Evolutionary conservation across 345 rosid species (phyloP).

Genomic region (Corchorus capsularis): DNA sequence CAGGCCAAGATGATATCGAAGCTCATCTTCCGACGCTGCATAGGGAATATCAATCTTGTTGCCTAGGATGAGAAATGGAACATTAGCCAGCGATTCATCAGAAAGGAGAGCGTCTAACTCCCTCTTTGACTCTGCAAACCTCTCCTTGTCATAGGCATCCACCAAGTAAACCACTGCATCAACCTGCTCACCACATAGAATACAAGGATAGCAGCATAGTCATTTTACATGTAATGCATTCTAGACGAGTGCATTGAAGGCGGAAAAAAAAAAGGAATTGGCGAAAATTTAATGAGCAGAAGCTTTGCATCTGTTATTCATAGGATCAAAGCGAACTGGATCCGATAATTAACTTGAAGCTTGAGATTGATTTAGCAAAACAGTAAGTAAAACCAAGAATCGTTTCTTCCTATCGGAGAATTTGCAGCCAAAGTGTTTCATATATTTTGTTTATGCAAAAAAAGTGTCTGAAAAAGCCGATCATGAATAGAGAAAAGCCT

Average conservation of each 20-base stretch:
- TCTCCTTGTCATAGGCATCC: conserved; percentile 75
- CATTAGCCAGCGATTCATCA: conserved; percentile 59
- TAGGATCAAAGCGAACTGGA: neutral
- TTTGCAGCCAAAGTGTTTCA: neutral
- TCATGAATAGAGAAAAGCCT: neutral
- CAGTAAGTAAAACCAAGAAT: neutral
- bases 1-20: conserved; percentile 60
- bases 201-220: neutral
- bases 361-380: neutral
- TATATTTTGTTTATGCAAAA: neutral
- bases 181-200: conserved; percentile 43
- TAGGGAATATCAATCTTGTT: conserved; percentile 82
- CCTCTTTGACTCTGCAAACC: conserved; percentile 67
- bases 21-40: conserved; percentile 77
- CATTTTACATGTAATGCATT: neutral
- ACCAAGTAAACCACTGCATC: conserved; percentile 80
- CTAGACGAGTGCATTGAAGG: neutral
- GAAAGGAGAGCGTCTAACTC: conserved; percentile 75
- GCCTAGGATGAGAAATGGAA: conserved; percentile 69
- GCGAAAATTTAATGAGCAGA: neutral
- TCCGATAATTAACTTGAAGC: neutral
- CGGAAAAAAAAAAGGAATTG: neutral
- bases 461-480: neutral
- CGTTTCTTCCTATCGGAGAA: neutral
- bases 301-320: neutral